These are phyloP conservation scores for Brassica carinata DNA, from an alignment of 345 rosid species.

Conservation along the genomic window DNA sequence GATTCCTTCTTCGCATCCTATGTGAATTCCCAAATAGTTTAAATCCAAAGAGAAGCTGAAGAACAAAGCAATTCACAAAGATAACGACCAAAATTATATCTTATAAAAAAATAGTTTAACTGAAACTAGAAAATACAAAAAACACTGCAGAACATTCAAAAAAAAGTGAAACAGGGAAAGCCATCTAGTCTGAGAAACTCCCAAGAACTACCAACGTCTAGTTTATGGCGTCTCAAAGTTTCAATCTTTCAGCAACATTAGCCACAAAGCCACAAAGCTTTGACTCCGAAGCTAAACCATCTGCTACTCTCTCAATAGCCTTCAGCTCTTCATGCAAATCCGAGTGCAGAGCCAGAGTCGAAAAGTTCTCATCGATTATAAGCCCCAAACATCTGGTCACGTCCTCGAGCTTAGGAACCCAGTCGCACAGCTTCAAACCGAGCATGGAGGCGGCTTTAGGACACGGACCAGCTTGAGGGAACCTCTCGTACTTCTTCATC, in stretches of 20 bases:
- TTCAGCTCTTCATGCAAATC: constrained; percentile 76
- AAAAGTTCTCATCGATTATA: constrained; percentile 76
- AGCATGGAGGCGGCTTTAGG: constrained; percentile 27
- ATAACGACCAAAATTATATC: constrained; percentile 6
- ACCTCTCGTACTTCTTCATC: constrained; percentile 78
- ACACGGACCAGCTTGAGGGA: constrained; percentile 79
- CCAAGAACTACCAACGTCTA: constrained; percentile 25
- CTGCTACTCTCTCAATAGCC: constrained; percentile 49
- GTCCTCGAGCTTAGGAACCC: constrained; percentile 79
- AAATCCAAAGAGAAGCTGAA: not conserved
- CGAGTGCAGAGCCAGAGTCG: constrained; percentile 62
- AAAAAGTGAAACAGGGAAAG: not conserved
- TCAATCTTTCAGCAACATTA: constrained; percentile 52
- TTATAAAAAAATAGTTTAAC: not conserved
- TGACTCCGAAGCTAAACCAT: constrained; percentile 67
- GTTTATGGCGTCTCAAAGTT: constrained; percentile 41
- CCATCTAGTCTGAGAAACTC: not conserved
- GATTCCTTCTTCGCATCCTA: not conserved
- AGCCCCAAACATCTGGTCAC: constrained; percentile 60
- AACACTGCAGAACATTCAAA: not conserved
- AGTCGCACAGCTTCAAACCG: constrained; percentile 46
- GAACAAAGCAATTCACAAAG: not conserved
- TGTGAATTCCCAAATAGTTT: not conserved
- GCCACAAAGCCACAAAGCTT: constrained; percentile 51
- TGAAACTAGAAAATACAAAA: constrained; percentile 27